Base-by-base conservation (phyloP, 1,284 basidiomycete species). In the Ceratobasidium theobromae region DNA sequence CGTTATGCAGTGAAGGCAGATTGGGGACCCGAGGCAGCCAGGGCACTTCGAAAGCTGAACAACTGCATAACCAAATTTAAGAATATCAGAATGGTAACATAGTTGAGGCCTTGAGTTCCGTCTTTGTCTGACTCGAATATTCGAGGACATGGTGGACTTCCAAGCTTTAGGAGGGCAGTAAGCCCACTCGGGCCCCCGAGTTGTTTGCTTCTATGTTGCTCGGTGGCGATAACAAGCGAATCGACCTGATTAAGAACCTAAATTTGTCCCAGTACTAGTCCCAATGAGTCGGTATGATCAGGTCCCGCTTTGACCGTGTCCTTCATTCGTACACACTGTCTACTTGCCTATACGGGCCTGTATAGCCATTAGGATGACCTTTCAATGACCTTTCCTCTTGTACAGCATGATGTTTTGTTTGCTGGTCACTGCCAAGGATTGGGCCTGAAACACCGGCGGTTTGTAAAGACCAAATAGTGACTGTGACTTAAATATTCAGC, bases 141-240 rank as follows among this genome's bases (percentile, higher is more conserved):
- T 79, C n/a, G 65, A 83, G 78, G 83, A 85, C 68, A 87, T 87
- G 3, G 84, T 87, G 2, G 85, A 87, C 70, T 86, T 83, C 2
- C 84, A 83, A 0, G 80, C 81, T 1, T 86, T 72, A 73, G n/a
- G n/a, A n/a, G 1, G 79, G 78, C 2, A 72, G 76, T 14, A 55
- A 73, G 14, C 70, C 85, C 43, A 78, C n/a, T n/a, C n/a, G n/a
- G n/a, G n/a, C 72, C 23, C 76, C 78, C 0, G 78, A 82, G 8
- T 74, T 79, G 67, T 67, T 84, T 48, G 76, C 79, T 67, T 86
- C 87, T 72, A 79, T 82, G 40, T 75, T 86, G 3, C 73, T 86
- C 5, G 84, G 84, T 40, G 86, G 84, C 1, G 80, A 86, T 54
- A 84, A 85, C 71, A 76, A 81, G 27, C 76, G 82, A 41, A 76